These are phyloP conservation scores for Solanum chilense DNA, from an alignment of 257 asterid species.

Conservation along the genomic window DNA sequence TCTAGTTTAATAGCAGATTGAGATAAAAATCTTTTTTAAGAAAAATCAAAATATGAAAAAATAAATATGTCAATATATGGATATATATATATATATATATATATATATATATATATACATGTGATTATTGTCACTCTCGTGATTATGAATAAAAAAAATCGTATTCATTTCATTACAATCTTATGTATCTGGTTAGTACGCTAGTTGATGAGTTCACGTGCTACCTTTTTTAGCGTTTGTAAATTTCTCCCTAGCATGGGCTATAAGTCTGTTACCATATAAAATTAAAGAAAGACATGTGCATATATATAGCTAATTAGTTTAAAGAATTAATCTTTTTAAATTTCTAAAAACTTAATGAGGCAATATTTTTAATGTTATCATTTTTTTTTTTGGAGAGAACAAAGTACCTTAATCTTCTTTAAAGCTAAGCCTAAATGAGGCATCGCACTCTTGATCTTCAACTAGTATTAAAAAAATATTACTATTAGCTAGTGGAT, in stretches of 20 bases:
- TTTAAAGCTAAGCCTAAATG: not conserved
- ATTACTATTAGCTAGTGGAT: not conserved
- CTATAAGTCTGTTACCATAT: not conserved
- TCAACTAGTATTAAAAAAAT: not conserved
- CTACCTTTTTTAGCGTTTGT: not conserved
- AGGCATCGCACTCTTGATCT: not conserved
- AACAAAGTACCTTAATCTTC: not conserved
- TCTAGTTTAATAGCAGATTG: accelerated
- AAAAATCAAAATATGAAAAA: not conserved
- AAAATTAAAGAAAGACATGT: not conserved
- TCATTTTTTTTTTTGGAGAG: not conserved
- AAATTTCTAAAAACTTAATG: not conserved
- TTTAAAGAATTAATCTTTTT: not conserved
- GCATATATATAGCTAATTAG: not conserved
- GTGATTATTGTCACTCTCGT: not conserved
- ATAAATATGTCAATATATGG: no score
- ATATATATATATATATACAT: no score
- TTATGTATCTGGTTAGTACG: not conserved
- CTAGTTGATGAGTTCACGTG: not conserved
- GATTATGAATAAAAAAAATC: not conserved
- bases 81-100: no score
- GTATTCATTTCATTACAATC: not conserved
- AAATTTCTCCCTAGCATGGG: not conserved
- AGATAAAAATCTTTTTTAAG: not conserved
- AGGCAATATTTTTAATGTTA: not conserved